Evolutionary conservation across 148 eudicot species (phyloP), one percentile per base, ranked within the genome.

Genomic region (Polygonum aviculare): DNA sequence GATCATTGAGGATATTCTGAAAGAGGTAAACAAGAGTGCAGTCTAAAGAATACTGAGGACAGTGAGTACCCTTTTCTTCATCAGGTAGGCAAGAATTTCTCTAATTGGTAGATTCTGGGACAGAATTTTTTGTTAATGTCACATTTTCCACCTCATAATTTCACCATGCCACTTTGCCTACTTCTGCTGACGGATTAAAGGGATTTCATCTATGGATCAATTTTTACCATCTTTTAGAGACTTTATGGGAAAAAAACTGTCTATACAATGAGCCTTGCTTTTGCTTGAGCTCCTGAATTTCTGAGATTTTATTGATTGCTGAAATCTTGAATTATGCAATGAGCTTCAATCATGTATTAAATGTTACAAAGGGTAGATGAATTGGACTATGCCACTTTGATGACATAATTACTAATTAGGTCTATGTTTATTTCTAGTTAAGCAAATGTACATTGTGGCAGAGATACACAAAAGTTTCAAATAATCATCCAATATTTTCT

Each of bases 1-100:
- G 73, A 79, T 95, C 76, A 74, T 91, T 10, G 94, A 92, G 72
- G 92, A 85, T 51, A 89, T 92, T 77, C 49, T 62, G 26, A 87
- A 84, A 81, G 91, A 88, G 86, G 19, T 90, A 49, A 84, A 79
- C 78, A 85, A 76, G 77, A 72, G 16, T 36, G 48, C 69, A 62
- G 69, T 15, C 4, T 59, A 31, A 60, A 60, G 38, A 31, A 33
- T 54, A 18, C 3, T 52, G 50, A 44, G 50, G 22, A 54, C n/a
- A 18, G 59, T 3, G 16, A 51, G 55, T 9, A 51, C 55, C 55
- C 55, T 50, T 50, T 50, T 14, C 9, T 48, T 48, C 51, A 50
- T 50, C 54, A 15, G 21, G 63, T 57, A 22, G 33, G 63, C 21
- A 19, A 22, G 63, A 57, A 18, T 19, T 57, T 19, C 63, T 57